Percentiles rank a stretch among this genome's conserved stretches.
phyloP scores from a whole-genome alignment of 73 alveolate genomes.

The Blepharisma stoltei region DNA sequence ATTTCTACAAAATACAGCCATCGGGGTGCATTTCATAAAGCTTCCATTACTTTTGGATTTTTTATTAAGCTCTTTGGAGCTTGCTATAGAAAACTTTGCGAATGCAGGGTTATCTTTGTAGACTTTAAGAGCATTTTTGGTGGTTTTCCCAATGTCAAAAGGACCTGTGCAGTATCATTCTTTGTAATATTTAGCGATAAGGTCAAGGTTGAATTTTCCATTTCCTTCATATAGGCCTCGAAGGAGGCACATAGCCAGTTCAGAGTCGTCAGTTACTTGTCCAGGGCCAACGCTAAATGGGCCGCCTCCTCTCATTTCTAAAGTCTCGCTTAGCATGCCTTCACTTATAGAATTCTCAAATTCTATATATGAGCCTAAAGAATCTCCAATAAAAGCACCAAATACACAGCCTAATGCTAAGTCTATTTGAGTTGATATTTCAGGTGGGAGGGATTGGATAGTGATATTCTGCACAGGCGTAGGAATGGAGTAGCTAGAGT shows the following conservation, averaged over 20 bases:
- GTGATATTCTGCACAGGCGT: too few species aligned
- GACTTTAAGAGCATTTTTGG: constrained; percentile 3
- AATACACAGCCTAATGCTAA: constrained; percentile 25
- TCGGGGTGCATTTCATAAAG: constrained; percentile 55
- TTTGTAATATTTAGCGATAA: constrained; percentile 27
- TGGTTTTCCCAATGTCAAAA: constrained; percentile 47
- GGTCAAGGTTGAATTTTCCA: constrained; percentile 27
- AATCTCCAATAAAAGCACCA: constrained; percentile 59
- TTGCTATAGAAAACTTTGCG: constrained; percentile 2
- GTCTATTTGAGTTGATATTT: not conserved
- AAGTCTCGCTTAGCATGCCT: constrained; percentile 21
- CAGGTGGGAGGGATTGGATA: too few species aligned
- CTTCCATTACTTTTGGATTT: constrained; percentile 51
- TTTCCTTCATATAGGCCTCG: constrained; percentile 30
- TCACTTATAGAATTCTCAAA: not conserved
- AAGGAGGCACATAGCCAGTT: constrained; percentile 41
- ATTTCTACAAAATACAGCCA: constrained; percentile 47
- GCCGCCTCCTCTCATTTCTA: constrained; percentile 35
- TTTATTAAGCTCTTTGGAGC: not conserved
- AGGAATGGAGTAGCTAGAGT: too few species aligned
- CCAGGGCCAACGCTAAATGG: constrained; percentile 31
- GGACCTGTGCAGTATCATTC: constrained; percentile 42
- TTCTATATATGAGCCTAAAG: constrained; percentile 45
- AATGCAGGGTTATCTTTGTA: too few species aligned
- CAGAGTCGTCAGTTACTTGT: constrained; percentile 49